Conservation (phyloP, 345 rosid species). For the Camelina sativa region DNA sequence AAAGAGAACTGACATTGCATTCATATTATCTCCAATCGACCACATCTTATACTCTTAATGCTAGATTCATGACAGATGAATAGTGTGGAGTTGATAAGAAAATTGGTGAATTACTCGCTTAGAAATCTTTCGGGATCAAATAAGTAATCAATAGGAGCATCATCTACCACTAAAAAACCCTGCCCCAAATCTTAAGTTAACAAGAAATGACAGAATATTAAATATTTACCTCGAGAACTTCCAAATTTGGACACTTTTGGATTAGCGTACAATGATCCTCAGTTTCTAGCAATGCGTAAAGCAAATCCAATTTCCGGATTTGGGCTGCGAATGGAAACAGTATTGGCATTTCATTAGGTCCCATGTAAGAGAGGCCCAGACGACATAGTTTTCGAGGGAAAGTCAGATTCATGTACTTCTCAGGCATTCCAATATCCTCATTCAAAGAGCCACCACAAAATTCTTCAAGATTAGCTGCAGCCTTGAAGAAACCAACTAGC, state of each 20-base stretch:
- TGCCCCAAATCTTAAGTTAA: neutral
- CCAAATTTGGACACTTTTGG: conserved; percentile 81
- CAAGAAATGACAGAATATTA: conserved; percentile 15
- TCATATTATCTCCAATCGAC: conserved; percentile 22
- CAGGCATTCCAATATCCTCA: conserved; percentile 53
- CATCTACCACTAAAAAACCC: neutral
- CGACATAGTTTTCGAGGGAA: conserved; percentile 72
- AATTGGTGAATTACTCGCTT: neutral
- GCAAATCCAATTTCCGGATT: conserved; percentile 85
- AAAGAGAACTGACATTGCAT: neutral
- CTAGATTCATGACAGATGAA: conserved; percentile 8
- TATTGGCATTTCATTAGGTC: conserved; percentile 73
- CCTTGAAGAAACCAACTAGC: conserved; percentile 68
- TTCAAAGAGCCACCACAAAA: conserved; percentile 88
- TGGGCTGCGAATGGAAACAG: conserved; percentile 74
- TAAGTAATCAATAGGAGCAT: neutral
- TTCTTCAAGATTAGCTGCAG: conserved; percentile 76
- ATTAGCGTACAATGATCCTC: conserved; percentile 85
- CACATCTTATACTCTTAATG: conserved; percentile 2
- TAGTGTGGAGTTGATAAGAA: neutral
- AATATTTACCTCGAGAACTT: conserved; percentile 83
- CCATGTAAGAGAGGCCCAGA: conserved; percentile 77
- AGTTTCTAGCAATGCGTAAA: conserved; percentile 76
- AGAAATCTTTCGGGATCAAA: neutral
- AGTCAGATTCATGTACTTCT: conserved; percentile 51